Evolutionary conservation across 2,329 filamentous ascomycete genomes (phyloP), one percentile per base, ranked within the genome.

Genomic region (Colletotrichum shisoi): DNA sequence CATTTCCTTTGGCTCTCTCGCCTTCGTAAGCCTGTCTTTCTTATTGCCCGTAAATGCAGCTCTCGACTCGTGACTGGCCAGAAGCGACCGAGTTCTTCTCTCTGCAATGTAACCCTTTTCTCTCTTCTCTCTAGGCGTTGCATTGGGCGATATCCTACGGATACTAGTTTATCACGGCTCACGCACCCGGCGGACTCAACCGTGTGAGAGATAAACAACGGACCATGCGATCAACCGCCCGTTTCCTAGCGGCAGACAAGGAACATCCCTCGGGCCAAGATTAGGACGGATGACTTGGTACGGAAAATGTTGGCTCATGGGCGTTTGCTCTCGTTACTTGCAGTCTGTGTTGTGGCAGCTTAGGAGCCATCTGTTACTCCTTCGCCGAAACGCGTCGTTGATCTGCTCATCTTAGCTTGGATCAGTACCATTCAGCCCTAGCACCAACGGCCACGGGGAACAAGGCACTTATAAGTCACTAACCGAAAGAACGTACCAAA

Each of bases 171-270:
- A 40, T 57, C 48, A 57, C 60, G 46, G 53, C 53, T 53, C 52
- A 12, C 13, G 42, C 31, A 42, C 31, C 53, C 21, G 24, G 51
- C 21, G 34, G 51, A 54, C 40, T 49, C 52, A 12, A 46, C 21
- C 13, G 39, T 57, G 57, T 65, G 15, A 40, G 53, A 53, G 40
- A 58, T 63, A 66, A 67, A 63, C 53, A 48, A 58, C n/a, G 9
- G 40, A 53, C 46, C 63, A 63, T 58, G 53, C 46, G n/a, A 53
- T 58, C 31, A 34, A 34, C 31, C 53, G 59, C 63, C 60, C 48
- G 60, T 53, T 45, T 44, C 57, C 39, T 40, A 42, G 13, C 34
- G 46, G 27, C 46, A 37, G 53, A 62, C 63, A 63, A 63, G 63
- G 63, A 63, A 63, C 52, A 58, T 24, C 46, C 54, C 53, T 54